Evolutionary conservation across 2,329 filamentous ascomycete genomes (phyloP).

Genomic region (Pestalotiopsis sp.): DNA sequence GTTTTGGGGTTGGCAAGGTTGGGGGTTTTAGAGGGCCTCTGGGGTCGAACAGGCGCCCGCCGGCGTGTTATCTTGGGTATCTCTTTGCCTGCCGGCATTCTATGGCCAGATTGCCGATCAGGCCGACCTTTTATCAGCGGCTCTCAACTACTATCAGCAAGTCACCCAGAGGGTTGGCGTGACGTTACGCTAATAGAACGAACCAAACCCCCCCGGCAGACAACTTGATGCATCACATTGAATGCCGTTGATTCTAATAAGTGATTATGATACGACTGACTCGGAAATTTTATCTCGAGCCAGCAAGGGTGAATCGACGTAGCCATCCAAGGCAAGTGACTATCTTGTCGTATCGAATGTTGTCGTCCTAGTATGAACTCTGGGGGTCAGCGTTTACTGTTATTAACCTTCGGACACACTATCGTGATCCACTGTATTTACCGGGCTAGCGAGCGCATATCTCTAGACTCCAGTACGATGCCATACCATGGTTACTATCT

Average conservation of each 20-base stretch:
- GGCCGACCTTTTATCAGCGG: background rate
- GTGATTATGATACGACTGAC: background rate
- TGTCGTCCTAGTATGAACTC: background rate
- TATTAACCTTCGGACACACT: background rate
- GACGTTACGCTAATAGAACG: background rate
- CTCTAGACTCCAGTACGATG: background rate
- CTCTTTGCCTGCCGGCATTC: background rate
- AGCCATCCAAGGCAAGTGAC: background rate
- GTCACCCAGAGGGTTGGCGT: background rate
- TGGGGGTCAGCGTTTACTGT: too few species aligned
- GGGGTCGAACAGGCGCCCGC: too few species aligned
- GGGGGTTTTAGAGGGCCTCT: background rate
- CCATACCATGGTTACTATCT: background rate
- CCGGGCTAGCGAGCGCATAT: background rate
- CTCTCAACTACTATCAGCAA: background rate
- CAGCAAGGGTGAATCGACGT: background rate
- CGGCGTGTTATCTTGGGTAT: background rate
- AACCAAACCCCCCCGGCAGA: background rate
- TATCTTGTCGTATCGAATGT: background rate
- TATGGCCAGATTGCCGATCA: background rate
- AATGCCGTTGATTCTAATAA: background rate
- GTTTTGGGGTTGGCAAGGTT: background rate
- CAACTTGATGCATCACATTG: background rate
- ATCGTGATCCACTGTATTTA: background rate
- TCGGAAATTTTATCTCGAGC: background rate